Evolutionary conservation across 768 basidiomycete species (phyloP).

Genomic region (Tremella mesenterica): DNA sequence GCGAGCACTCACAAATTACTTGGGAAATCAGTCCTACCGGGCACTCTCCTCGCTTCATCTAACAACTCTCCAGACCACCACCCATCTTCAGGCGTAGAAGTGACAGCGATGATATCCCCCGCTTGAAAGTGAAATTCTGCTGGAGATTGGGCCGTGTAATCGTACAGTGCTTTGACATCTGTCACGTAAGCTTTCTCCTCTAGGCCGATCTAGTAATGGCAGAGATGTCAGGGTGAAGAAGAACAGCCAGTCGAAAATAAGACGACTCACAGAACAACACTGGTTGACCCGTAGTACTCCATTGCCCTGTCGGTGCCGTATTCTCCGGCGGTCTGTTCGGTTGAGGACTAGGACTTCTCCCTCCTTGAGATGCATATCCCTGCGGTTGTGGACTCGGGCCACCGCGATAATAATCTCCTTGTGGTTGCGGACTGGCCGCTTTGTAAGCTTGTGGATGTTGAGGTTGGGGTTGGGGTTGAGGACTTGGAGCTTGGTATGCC

Average conservation of each 20-base stretch:
- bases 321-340: slow-evolving; percentile 45
- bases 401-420: slow-evolving; percentile 5
- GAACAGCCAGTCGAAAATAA: too few species aligned
- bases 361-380: slow-evolving; percentile 7
- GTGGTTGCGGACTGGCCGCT: slow-evolving; percentile 15
- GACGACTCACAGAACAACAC: slow-evolving; percentile 70
- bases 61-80: slow-evolving; percentile 77
- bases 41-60: slow-evolving; percentile 41
- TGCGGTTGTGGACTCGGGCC: slow-evolving; percentile 21
- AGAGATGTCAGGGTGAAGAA: too few species aligned
- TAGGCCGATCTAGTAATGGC: neutral
- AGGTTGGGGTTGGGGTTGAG: neutral
- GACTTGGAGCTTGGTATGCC: neutral
- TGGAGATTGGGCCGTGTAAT: slow-evolving; percentile 66
- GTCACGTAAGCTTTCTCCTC: slow-evolving; percentile 1
- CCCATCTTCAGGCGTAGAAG: slow-evolving; percentile 85
- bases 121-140: slow-evolving; percentile 96
- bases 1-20: slow-evolving; percentile 45
- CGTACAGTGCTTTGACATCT: slow-evolving; percentile 67
- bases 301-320: slow-evolving; percentile 59
- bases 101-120: slow-evolving; percentile 92
- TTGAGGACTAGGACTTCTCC: slow-evolving; percentile 30
- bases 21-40: slow-evolving; percentile 43
- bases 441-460: too few species aligned
- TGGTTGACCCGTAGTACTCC: slow-evolving; percentile 69